Conservation (phyloP, 768 basidiomycete species). For the Psilocybe subaeruginosa region DNA sequence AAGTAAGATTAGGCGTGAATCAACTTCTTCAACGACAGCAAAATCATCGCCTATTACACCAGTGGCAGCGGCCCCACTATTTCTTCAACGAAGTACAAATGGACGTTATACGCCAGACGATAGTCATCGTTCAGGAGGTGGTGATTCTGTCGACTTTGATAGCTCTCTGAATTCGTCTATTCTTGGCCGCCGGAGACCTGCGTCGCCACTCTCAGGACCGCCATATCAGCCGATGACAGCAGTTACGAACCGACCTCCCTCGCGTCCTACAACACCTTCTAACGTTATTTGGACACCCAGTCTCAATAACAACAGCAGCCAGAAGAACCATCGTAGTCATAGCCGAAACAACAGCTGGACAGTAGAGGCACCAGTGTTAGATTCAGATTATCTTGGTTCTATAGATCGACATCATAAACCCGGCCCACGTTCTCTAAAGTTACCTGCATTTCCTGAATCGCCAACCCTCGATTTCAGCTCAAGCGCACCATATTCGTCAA, state of each 20-base stretch:
- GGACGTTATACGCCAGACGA: constrained; percentile 63
- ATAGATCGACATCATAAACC: constrained; percentile 39
- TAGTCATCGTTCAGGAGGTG: constrained; percentile 26
- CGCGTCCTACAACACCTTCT: constrained; percentile 70
- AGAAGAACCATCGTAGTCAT: constrained; percentile 36
- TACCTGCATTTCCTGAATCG: constrained; percentile 65
- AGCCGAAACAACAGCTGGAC: constrained; percentile 64
- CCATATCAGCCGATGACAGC: constrained; percentile 64
- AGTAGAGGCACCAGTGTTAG: constrained; percentile 36
- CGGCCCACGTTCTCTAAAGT: constrained; percentile 46
- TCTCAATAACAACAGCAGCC: constrained; percentile 20
- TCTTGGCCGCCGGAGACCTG: constrained; percentile 62
- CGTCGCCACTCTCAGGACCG: constrained; percentile 69
- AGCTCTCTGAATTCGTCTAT: constrained; percentile 52
- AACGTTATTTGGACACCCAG: constrained; percentile 70
- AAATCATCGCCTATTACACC: constrained; percentile 53
- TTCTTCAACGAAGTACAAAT: constrained; percentile 61
- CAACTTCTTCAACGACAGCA: constrained; percentile 49
- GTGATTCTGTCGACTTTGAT: constrained; percentile 48
- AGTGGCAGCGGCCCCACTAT: constrained; percentile 46
- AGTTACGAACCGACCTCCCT: constrained; percentile 43
- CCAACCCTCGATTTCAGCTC: constrained; percentile 46
- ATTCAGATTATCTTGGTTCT: constrained; percentile 32
- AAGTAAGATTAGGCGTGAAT: constrained; percentile 53
- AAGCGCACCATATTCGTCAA: constrained; percentile 30